Base-by-base conservation (phyloP, 2,329 filamentous ascomycete species). In the Talaromyces sp. region DNA sequence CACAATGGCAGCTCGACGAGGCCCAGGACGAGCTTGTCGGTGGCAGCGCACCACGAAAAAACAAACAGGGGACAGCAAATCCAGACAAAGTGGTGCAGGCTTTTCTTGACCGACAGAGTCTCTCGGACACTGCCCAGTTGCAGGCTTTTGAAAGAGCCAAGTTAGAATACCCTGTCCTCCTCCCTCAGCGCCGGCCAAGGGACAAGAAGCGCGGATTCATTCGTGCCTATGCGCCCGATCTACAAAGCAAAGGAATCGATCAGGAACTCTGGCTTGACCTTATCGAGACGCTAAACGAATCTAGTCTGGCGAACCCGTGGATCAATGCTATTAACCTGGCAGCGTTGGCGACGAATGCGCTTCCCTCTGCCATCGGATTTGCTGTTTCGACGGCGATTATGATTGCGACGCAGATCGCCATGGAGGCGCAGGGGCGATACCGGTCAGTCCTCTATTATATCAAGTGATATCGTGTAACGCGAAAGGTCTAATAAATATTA, bases 111-210 rank as follows among this genome's bases (percentile, higher is more conserved):
- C 60, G 62, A 16, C 62, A 62, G 14, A 44, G 60, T 18, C 57
- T 56, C 18, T 52, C 54, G 16, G 40, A 40, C 2, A n/a, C 31
- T 14, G 3, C 54, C 1, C 51, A 52, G 34, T 8, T 16, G 31
- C 42, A 16, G 23, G n/a, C 14, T 12, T 40, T 40, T n/a, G 16
- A 40, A 40, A n/a, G 4, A 6, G 44, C 18, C 18, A 61, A 57
- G 23, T 50, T 61, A 16, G 55, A 57, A 18, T 57, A 53, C 5
- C 76, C 76, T 1, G 76, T 78, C 14, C 69, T 78, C 18, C 63
- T 78, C 18, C 76, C 76, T 0, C 76, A 79, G 63, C 71, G 75
- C 1, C 68, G 76, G 55, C 76, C 76, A 1, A 67, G 70, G 23
- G 64, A 67, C 10, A 72, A 71, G 18, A 66, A 69, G 10, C 71